These are phyloP conservation scores for Nidula microcarpa DNA, from an alignment of 768 basidiomycete species.

Conservation along the genomic window DNA sequence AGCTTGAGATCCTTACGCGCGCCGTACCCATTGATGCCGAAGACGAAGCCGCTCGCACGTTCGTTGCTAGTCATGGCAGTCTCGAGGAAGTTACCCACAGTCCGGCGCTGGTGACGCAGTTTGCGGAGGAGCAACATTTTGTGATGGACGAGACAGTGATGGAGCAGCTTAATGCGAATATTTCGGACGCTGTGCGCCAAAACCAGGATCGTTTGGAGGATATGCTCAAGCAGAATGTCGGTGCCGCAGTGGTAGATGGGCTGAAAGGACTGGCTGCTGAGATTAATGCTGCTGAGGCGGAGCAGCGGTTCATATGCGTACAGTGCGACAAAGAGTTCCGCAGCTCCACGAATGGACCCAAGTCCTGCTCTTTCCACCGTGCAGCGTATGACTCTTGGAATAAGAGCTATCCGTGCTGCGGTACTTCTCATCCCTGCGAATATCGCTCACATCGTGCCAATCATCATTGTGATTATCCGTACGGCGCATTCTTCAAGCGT, in stretches of 20 bases:
- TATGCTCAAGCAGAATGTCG: slow-evolving; percentile 26
- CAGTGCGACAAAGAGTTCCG: slow-evolving; percentile 35
- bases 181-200: slow-evolving; percentile 27
- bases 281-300: slow-evolving; percentile 26
- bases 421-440: slow-evolving; percentile 29
- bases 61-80: slow-evolving; percentile 28
- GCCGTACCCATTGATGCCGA: slow-evolving; percentile 31
- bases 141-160: slow-evolving; percentile 35
- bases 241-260: slow-evolving; percentile 28
- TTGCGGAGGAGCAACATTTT: slow-evolving; percentile 29
- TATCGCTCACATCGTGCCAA: slow-evolving; percentile 27
- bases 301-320: slow-evolving; percentile 33
- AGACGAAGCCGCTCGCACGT: slow-evolving; percentile 29
- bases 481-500: slow-evolving; percentile 32
- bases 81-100: slow-evolving; percentile 28
- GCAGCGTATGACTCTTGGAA: slow-evolving; percentile 30
- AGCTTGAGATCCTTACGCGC: slow-evolving; percentile 32
- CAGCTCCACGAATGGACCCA: slow-evolving; percentile 30
- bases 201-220: slow-evolving; percentile 26
- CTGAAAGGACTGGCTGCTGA: slow-evolving; percentile 30
- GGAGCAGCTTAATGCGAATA: slow-evolving; percentile 32
- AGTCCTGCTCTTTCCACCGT: slow-evolving; percentile 34
- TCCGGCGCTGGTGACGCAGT: slow-evolving; percentile 31
- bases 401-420: slow-evolving; percentile 31
- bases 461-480: slow-evolving; percentile 40